Base-by-base conservation (phyloP, 441 rosid species). In the Breynia disticha region DNA sequence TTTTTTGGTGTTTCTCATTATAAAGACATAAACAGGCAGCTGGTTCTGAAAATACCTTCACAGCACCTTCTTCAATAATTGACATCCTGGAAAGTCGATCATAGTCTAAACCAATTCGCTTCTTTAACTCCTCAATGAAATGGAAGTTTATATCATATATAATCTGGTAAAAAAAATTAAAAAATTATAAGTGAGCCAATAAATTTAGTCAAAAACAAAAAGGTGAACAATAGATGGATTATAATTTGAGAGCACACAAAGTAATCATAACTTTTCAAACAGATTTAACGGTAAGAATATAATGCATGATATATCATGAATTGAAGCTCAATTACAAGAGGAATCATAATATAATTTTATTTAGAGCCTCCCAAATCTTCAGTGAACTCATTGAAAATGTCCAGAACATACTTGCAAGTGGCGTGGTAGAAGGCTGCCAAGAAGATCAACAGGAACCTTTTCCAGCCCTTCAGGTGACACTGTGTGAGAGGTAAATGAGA, bases 51-150 rank as follows among this genome's bases (percentile, higher is more conserved):
- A 47, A 44, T 72, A 78, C 83, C 83, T 78, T 78, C 19, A 64
- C 70, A 39, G 80, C 80, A 61, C 83, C 80, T 54, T 78, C 83
- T 70, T 78, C 83, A 46, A 78, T 54, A 52, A 78, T 71, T 54
- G 83, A 78, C 83, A 78, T 72, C 59, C 71, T 65, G 38, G 80
- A 69, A 28, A 78, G 66, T 48, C 78, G 65, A 51, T 75, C 75
- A 17, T 75, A 75, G 64, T 78, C 80, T 58, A 64, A 19, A 54
- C 83, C 83, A 54, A 75, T 72, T 61, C 44, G 72, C 66, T 72
- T 65, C 70, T 78, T 73, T 65, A 78, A 64, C 59, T 72, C 78
- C 56, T 75, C 80, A 60, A 75, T 55, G 66, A 72, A 75, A 18
- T 71, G 62, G 50, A 54, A 62, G 62, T 78, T 78, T 66, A 78